Percentiles rank a stretch among this genome's conserved stretches.
Conservation (phyloP, 805 yeast species). For the Pichia membranifaciens region DNA sequence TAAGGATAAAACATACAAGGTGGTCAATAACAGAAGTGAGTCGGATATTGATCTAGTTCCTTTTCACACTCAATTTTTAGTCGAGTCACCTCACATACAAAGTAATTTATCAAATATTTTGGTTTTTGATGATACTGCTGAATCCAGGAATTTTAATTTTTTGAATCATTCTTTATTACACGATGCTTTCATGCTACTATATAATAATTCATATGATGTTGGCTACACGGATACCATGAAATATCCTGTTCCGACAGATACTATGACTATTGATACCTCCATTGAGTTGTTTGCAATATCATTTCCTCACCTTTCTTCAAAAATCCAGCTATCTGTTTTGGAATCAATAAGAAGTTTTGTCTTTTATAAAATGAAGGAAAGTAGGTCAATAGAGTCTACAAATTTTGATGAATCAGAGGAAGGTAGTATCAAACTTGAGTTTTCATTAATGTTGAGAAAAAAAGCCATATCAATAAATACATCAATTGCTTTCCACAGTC, state of each 20-base stretch:
- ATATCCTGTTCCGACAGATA: slow-evolving; percentile 39
- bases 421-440: slow-evolving; percentile 7
- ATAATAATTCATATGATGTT: slow-evolving; percentile 20
- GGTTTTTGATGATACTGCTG: slow-evolving; percentile 33
- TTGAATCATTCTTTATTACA: slow-evolving; percentile 36
- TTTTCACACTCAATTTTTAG: slow-evolving; percentile 22
- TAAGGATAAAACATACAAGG: slow-evolving; percentile 13
- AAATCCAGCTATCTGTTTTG: slow-evolving; percentile 81
- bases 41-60: slow-evolving; percentile 25
- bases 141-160: slow-evolving; percentile 30
- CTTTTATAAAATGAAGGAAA: slow-evolving; percentile 33
- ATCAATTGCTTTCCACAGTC: slow-evolving; percentile 57
- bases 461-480: slow-evolving; percentile 56
- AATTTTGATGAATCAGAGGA: slow-evolving; percentile 12
- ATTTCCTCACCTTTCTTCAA: slow-evolving; percentile 65
- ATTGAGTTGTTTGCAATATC: slow-evolving; percentile 68
- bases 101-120: slow-evolving; percentile 24
- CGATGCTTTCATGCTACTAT: slow-evolving; percentile 36
- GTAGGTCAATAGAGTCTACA: slow-evolving; percentile 10
- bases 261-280: slow-evolving; percentile 65
- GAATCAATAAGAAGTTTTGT: slow-evolving; percentile 65
- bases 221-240: slow-evolving; percentile 33
- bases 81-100: slow-evolving; percentile 29
- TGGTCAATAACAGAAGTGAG: slow-evolving; percentile 3
- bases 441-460: slow-evolving; percentile 21